Evolutionary conservation across 139 green algal genomes (phyloP), one percentile per base, ranked within the genome.

Genomic region (Tetradesmus lagerheimii): DNA sequence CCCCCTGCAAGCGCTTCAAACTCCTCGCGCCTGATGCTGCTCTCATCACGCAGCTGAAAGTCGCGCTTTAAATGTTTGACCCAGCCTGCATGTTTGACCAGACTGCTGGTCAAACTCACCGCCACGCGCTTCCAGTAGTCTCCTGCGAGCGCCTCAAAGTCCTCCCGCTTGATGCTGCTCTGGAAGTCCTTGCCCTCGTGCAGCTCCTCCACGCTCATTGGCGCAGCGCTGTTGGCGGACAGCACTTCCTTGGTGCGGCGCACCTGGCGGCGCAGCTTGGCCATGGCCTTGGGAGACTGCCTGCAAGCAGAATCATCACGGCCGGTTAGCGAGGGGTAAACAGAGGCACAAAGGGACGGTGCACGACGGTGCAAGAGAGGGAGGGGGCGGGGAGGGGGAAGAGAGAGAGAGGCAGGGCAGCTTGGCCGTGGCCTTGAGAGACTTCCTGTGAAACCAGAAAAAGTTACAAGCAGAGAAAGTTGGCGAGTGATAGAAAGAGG

Each of bases 161-260:
- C 91, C 16, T 96, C 93, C 0, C 92, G 91, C 0, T 78, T 95
- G 89, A 96, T 94, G 87, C 47, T 89, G 87, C 67, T 80, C 85
- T 91, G 77, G 92, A 99, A 99, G 95, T 99, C 98, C n/a, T 89
- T 89, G 62, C 97, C 97, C 20, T 97, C 93, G 38, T 96, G 91
- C 43, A 99, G 91, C 87, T 98, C 96, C 92, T 99, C 98, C 38
- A 99, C 97, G 38, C 86, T 95, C 74, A 99, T 88, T 34, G 97
- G 97, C 14, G 98, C 98, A 35, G 95, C 94, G 20, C 80, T 96
- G 94, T 99, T 99, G 91, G 98, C 98, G 35, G 94, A 98, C 47
- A 99, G 96, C 18, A 99, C 95, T 89, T 99, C 96, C 94, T 99
- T 99, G 29, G 97, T 99, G 78, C 96, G 95, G 45, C 96, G 95